Conservation (phyloP, 805 yeast species). For the Starmerella ratchasimensis region DNA sequence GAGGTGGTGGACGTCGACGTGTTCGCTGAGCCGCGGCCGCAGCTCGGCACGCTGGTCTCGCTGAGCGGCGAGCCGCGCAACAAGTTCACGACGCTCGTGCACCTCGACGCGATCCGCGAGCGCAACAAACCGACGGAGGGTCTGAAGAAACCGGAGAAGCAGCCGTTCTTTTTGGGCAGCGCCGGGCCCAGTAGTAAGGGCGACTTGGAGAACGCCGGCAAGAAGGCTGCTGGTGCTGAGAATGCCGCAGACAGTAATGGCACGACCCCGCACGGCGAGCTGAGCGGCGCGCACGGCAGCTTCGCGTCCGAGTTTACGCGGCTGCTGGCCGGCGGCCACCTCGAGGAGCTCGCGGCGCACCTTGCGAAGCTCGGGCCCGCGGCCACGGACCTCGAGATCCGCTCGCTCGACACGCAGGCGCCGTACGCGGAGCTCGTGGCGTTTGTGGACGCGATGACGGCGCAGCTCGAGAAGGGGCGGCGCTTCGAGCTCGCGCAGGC, state of each 20-base stretch:
- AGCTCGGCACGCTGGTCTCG: slow-evolving; percentile 54
- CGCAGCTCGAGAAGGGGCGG: slow-evolving; percentile 40
- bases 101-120: slow-evolving; percentile 69
- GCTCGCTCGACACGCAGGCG: slow-evolving; percentile 50
- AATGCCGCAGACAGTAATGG: slow-evolving; percentile 18
- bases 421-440: slow-evolving; percentile 53
- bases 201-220: neutral
- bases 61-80: slow-evolving; percentile 63
- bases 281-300: slow-evolving; percentile 19
- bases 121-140: slow-evolving; percentile 86
- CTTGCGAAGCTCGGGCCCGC: slow-evolving; percentile 59
- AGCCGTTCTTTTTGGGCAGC: slow-evolving; percentile 59
- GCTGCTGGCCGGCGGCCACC: slow-evolving; percentile 24
- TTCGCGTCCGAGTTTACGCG: slow-evolving; percentile 14
- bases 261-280: slow-evolving; percentile 3
- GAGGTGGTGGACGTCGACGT: slow-evolving; percentile 28
- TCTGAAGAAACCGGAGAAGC: slow-evolving; percentile 67
- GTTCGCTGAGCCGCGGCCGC: slow-evolving; percentile 28
- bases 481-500: slow-evolving; percentile 76
- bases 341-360: slow-evolving; percentile 38
- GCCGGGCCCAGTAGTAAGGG: too few species aligned
- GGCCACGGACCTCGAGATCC: slow-evolving; percentile 68
- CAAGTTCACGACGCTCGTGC: slow-evolving; percentile 63
- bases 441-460: slow-evolving; percentile 54
- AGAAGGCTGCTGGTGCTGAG: slow-evolving; percentile 7